Conservation (phyloP, 2,329 filamentous ascomycete genomes). For the Aspergillus caelatus region DNA sequence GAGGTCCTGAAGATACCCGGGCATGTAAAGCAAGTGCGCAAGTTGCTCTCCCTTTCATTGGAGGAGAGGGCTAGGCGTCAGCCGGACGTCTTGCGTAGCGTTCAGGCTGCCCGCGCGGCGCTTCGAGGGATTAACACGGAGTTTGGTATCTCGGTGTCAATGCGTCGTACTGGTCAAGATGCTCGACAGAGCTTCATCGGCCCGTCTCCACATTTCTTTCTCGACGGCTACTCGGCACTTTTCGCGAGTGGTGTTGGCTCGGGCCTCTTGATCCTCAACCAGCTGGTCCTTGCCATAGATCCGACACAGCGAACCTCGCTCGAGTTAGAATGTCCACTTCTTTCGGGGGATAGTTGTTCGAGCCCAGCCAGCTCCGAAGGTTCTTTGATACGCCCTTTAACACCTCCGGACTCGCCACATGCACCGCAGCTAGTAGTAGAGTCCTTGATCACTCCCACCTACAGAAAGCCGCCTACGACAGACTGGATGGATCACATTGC, state of each 20-base stretch:
- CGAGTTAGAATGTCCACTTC: slow-evolving; percentile 18
- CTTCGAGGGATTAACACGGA: slow-evolving; percentile 30
- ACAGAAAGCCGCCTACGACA: slow-evolving; percentile 20
- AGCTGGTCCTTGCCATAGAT: slow-evolving; percentile 23
- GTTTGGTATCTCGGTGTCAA: slow-evolving; percentile 27
- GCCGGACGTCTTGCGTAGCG: slow-evolving; percentile 19
- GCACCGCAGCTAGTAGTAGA: slow-evolving; percentile 17
- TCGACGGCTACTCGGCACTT: slow-evolving; percentile 23
- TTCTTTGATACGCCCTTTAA: slow-evolving; percentile 6
- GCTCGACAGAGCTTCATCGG: slow-evolving; percentile 22
- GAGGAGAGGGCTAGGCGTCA: slow-evolving; percentile 14
- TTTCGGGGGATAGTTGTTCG: slow-evolving; percentile 9
- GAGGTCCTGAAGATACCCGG: slow-evolving; percentile 33
- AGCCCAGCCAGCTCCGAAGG: background rate
- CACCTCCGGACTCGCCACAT: slow-evolving; percentile 20
- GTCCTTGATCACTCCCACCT: slow-evolving; percentile 22
- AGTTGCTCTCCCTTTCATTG: slow-evolving; percentile 13
- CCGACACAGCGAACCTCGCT: slow-evolving; percentile 20
- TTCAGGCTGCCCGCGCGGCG: slow-evolving; percentile 24
- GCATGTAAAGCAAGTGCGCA: slow-evolving; percentile 24
- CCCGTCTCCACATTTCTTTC: slow-evolving; percentile 25
- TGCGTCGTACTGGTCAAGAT: slow-evolving; percentile 21
- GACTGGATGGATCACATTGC: slow-evolving; percentile 31
- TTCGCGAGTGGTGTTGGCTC: slow-evolving; percentile 25
- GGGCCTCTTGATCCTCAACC: slow-evolving; percentile 24